Base-by-base conservation (phyloP, 805 yeast genomes). In the Starmerella tilneyi region DNA sequence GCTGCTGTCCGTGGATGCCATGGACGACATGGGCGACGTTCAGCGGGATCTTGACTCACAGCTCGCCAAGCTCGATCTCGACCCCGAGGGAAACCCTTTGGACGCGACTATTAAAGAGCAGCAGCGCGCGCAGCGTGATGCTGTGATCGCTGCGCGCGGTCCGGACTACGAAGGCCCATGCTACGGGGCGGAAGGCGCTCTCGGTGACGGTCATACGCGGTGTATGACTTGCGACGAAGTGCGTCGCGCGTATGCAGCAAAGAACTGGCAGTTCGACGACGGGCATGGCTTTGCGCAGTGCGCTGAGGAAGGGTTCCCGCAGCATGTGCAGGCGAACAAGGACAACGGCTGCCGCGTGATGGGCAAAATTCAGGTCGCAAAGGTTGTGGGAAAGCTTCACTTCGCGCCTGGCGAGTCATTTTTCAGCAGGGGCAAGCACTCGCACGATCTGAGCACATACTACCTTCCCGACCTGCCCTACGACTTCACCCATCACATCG, bases 331-430 rank as follows among this genome's bases (percentile, higher is more conserved):
- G 41, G 72, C 70, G 13, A 72, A 80, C 56, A 65, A 84, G 43
- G 59, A 70, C 46, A 95, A 89, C 65, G 98, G 98, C 22, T 92
- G 98, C 64, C 73, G 94, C 52, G 71, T 92, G 32, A 72, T 73
- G 51, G 98, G 98, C 24, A 69, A 73, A 19, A 80, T 94, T 6
- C 68, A 75, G 54, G 76, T 92, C 58, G 84, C 84, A 63, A 76
- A 94, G 65, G 81, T 92, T 35, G 79, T 81, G 19, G 98, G 98
- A 39, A 82, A 84, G 58, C 66, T 92, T 51, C 97, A 92, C 67
- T 86, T 92, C 71, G 96, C 96, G 1, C 97, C 98, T 4, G 98
- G 98, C 32, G 77, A 81, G 21, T 78, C 94, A 2, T 71, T 70
- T 56, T 74, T 79, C 31, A 62, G 65, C 46, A 63, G 66, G 9